Base-by-base conservation (phyloP, 1,284 basidiomycete species). In the Papiliotrema flavescens region DNA sequence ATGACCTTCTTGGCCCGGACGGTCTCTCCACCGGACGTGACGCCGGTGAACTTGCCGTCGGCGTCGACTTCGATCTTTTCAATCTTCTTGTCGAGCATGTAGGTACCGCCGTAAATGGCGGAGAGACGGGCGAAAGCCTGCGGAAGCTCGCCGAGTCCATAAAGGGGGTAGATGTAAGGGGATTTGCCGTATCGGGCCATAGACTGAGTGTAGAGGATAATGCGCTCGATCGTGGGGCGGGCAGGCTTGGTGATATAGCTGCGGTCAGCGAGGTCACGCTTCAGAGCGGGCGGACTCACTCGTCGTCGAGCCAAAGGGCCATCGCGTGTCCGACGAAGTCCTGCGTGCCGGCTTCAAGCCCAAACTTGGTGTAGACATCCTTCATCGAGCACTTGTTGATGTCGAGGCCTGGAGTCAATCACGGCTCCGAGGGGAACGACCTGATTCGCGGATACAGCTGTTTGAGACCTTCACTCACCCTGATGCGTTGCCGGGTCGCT, bases 171-270 rank as follows among this genome's bases (percentile, higher is more conserved):
- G 76, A 99, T 97, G 82, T 98, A 99, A 3, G 96, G 96, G 19
- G 96, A 98, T 79, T 98, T 98, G 68, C 96, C 96, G 78, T 97
- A 98, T 53, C 96, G 90, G 28, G 96, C 93, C 91, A 99, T 97
- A 20, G 95, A 98, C 8, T 90, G 88, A 17, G 93, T 97, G 81
- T 99, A 99, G 58, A 98, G 85, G 63, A 98, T 83, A 77, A 98
- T 97, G 59, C 96, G 90, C 70, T 97, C 88, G 75, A 97, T 94
- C 6, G 95, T 82, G 51, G 87, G 84, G 50, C 93, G 88, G 39
- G 94, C 96, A 47, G 90, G 84, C 75, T 94, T 90, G 70, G 84
- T 88, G 77, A 93, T 89, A 79, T 98, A 98, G 76, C 92, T 95
- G 62, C 28, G 19, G 22, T 34, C 24, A 40, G 37, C 28, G 20